Evolutionary conservation across 805 yeast genomes (phyloP).

Genomic region (Ogataea populi-albae): DNA sequence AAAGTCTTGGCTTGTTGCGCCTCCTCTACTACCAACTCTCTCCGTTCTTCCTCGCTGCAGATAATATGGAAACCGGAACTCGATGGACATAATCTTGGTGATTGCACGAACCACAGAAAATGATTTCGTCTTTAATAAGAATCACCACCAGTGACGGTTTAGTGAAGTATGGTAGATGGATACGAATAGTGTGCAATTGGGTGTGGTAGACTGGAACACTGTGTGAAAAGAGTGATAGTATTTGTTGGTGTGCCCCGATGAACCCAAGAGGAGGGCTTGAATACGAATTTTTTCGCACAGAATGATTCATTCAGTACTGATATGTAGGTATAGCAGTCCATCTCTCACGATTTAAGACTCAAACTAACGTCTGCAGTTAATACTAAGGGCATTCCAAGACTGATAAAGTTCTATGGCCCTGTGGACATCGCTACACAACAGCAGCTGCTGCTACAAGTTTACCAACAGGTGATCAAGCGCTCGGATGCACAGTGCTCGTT

Average conservation of each 20-base stretch:
- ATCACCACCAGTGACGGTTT: too few relatives aligned
- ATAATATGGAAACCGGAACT: neutral
- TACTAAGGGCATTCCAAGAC: constrained; percentile 84
- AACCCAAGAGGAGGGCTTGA: constrained; percentile 7
- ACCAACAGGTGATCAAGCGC: constrained; percentile 69
- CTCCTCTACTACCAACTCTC: neutral
- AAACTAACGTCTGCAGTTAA: constrained; percentile 51
- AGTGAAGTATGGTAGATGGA: too few relatives aligned
- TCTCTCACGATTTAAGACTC: neutral
- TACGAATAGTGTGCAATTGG: too few relatives aligned
- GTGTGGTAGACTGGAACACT: too few relatives aligned
- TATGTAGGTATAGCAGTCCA: constrained; percentile 14
- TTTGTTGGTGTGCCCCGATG: neutral
- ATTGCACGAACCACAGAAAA: too few relatives aligned
- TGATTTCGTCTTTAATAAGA: too few relatives aligned
- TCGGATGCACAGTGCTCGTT: constrained; percentile 81
- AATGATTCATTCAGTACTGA: constrained; percentile 30
- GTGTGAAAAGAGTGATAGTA: too few relatives aligned
- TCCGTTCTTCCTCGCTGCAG: neutral
- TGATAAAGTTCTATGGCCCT: constrained; percentile 89
- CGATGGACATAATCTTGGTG: too few relatives aligned
- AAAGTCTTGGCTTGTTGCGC: neutral
- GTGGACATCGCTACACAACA: constrained; percentile 83
- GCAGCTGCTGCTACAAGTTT: constrained; percentile 74
- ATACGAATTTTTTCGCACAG: constrained; percentile 4